Percentiles rank a stretch among this genome's conserved stretches.
Conservation (phyloP, 148 eudicot genomes). For the Beta vulgaris region DNA sequence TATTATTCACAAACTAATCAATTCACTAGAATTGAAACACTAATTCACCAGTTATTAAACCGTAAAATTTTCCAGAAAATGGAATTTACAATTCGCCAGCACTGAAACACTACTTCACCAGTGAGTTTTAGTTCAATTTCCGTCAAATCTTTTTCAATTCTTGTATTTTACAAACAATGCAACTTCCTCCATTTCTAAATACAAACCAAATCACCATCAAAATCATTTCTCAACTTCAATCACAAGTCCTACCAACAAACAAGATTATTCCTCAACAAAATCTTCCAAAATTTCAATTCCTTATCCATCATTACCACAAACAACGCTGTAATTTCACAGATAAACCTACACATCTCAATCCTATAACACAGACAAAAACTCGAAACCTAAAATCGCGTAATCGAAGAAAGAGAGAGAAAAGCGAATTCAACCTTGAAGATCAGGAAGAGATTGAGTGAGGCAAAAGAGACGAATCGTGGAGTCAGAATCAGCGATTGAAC, state of each 20-base stretch:
- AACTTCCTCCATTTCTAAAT: not conserved
- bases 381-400: not conserved
- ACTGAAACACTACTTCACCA: too few species aligned
- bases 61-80: too few species aligned
- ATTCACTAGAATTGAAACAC: too few species aligned
- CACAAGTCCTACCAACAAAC: not conserved
- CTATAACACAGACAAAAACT: not conserved
- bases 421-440: slow-evolving; percentile 57
- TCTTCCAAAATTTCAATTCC: not conserved
- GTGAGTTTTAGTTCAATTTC: too few species aligned
- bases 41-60: too few species aligned
- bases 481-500: slow-evolving; percentile 65
- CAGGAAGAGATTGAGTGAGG: slow-evolving; percentile 55
- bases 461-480: slow-evolving; percentile 58
- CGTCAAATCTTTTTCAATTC: not conserved
- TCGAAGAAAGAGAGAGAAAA: not conserved
- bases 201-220: not conserved
- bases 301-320: not conserved
- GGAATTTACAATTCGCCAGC: too few species aligned
- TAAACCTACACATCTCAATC: not conserved
- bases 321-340: not conserved
- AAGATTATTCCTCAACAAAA: not conserved
- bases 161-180: not conserved
- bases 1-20: too few species aligned
- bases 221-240: not conserved